phyloP scores from a whole-genome alignment of 139 green algal genomes.

The Pleodorina starrii region DNA sequence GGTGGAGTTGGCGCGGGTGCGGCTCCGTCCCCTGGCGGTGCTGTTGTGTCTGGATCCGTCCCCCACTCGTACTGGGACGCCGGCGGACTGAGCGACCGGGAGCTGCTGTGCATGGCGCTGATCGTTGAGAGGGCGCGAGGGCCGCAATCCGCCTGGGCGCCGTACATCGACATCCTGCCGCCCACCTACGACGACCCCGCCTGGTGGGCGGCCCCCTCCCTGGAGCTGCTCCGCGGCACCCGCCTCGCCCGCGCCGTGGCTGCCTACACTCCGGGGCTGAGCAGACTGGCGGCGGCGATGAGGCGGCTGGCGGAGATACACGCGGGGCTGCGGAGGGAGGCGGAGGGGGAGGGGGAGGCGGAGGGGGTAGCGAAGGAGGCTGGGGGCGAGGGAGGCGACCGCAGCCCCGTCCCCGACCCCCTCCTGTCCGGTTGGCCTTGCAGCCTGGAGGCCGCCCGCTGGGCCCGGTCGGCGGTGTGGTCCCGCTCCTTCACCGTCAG shows the following conservation, averaged over 20 bases:
- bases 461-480: conserved; percentile 72
- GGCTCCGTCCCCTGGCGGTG: not conserved
- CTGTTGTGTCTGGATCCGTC: not conserved
- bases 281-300: conserved; percentile 35
- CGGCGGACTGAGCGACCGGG: conserved; percentile 44
- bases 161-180: conserved; percentile 67
- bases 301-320: conserved; percentile 46
- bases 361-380: too few species aligned
- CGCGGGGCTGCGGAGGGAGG: not conserved
- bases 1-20: too few species aligned
- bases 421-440: conserved; percentile 42
- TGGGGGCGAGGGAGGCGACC: too few species aligned
- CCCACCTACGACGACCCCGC: conserved; percentile 54
- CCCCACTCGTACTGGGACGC: conserved; percentile 11
- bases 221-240: conserved; percentile 62
- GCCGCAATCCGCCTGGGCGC: conserved; percentile 49
- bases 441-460: conserved; percentile 54
- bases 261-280: conserved; percentile 40
- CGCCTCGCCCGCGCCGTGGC: conserved; percentile 56
- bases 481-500: conserved; percentile 72
- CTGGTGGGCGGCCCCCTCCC: conserved; percentile 40
- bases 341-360: too few species aligned
- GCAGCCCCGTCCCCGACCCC: not conserved
- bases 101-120: conserved; percentile 67
- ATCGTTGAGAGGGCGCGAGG: conserved; percentile 58